Base-by-base conservation (phyloP, 352 stramenopile genomes). In the Pythium coloratum region DNA sequence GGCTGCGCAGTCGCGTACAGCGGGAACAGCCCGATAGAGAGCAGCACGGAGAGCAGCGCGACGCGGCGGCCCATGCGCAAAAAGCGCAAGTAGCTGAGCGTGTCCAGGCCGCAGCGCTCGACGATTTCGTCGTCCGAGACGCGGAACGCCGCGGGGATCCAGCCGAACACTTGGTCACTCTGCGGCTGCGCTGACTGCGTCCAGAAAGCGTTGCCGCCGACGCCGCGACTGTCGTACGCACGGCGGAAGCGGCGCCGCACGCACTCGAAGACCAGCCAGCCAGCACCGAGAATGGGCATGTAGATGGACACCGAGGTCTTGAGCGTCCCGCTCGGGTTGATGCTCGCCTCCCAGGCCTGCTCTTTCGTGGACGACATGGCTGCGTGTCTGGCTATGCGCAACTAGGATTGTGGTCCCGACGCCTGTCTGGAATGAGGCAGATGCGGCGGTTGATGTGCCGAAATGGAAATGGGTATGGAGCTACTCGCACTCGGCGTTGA, bases 81-180 rank as follows among this genome's bases (percentile, higher is more conserved):
- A 49, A 92, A 81, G 36, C 86, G 82, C 70, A 94, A 59, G 49
- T 90, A 90, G 38, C 78, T 85, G 44, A 92, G 71, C 34, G 82
- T 92, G 59, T 94, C 86, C 42, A 94, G 72, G 20, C 86, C 86
- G 68, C 84, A 94, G 64, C 72, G 75, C 53, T 88, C 73, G 44
- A 94, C 34, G 30, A 92, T 75, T 34, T 92, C 83, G 34, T 89
- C 80, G 33, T 93, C 83, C 18, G 78, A 72, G 12, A 81, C 73
- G 26, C 64, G 59, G 44, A 80, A 89, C 33, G 62, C 79, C 18
- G 58, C 49, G 1, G 24, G 34, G 57, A 92, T 75, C 84, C 86
- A 92, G n/a, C 59, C 70, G 47, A 94, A 92, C 0, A 68, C 59
- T 20, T 61, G 57, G 26, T 54, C 44, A 30, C 49, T 32, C 13